Evolutionary conservation across 306 rosid genomes (phyloP).

Genomic region (Rosa persica): DNA sequence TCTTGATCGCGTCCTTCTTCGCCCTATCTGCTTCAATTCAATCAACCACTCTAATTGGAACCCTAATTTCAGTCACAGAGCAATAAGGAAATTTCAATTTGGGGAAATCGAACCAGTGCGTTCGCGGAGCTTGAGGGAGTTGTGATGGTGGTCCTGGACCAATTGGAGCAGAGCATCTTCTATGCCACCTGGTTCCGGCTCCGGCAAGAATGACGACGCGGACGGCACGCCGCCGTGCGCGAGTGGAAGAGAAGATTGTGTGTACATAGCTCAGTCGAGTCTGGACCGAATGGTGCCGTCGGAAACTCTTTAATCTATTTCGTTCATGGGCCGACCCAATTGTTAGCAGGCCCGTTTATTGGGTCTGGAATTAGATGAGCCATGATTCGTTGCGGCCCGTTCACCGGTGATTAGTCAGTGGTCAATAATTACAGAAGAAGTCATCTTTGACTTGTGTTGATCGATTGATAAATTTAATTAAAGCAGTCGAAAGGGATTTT

Average conservation of each 20-base stretch:
- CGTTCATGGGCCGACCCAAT: not conserved
- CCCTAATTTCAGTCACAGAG: not conserved
- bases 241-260: constrained; percentile 20
- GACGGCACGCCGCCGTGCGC: constrained; percentile 28
- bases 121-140: constrained; percentile 61
- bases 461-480: not conserved
- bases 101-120: constrained; percentile 41
- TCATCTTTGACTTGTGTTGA: not conserved
- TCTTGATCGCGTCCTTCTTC: constrained; percentile 68
- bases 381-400: not conserved
- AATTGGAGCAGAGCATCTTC: constrained; percentile 58
- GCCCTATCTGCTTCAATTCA: constrained; percentile 49
- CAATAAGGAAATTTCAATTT: not conserved
- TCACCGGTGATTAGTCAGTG: not conserved
- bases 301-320: not conserved
- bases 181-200: constrained; percentile 43
- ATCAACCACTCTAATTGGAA: not conserved
- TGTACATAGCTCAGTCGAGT: constrained; percentile 20
- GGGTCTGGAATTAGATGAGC: not conserved
- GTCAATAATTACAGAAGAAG: not conserved
- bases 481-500: not conserved
- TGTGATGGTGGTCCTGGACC: constrained; percentile 45
- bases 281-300: not conserved
- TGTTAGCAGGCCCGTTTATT: not conserved
- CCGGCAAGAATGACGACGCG: constrained; percentile 19